These are phyloP conservation scores for Singerocomus inundabilis DNA, from an alignment of 1,284 basidiomycete species.

Conservation along the genomic window DNA sequence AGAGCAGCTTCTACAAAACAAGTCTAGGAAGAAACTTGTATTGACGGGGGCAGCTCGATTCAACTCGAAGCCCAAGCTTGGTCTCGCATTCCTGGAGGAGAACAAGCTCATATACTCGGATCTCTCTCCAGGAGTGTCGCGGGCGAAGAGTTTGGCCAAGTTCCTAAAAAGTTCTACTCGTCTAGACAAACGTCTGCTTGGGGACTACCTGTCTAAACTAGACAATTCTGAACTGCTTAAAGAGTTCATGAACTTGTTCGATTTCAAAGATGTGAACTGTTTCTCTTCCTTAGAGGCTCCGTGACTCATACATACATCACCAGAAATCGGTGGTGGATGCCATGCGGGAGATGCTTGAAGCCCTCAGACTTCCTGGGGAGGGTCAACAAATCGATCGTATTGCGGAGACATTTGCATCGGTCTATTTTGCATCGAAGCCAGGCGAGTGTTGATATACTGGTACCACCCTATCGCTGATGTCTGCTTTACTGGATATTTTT, in stretches of 20 bases:
- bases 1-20: constrained; percentile 66
- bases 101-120: constrained; percentile 80
- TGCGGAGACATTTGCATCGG: constrained; percentile 91
- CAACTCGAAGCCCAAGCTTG: constrained; percentile 94
- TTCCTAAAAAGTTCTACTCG: constrained; percentile 87
- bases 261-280: constrained; percentile 80
- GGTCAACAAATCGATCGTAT: constrained; percentile 93
- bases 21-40: constrained; percentile 86
- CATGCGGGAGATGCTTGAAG: constrained; percentile 91
- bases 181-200: constrained; percentile 91
- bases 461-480: constrained; percentile 6
- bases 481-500: constrained; percentile 4
- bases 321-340: constrained; percentile 95
- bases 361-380: constrained; percentile 95
- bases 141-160: constrained; percentile 64
- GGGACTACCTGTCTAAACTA: constrained; percentile 90
- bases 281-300: constrained; percentile 1
- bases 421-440: constrained; percentile 85
- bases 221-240: constrained; percentile 86
- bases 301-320: constrained; percentile 9
- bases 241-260: constrained; percentile 87
- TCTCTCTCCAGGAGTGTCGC: constrained; percentile 54
- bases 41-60: constrained; percentile 85
- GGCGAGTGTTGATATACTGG: constrained; percentile 41
- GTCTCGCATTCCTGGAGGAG: constrained; percentile 88